phyloP scores from a whole-genome alignment of 371 early-diverging fungal species.

The Nematocida major region DNA sequence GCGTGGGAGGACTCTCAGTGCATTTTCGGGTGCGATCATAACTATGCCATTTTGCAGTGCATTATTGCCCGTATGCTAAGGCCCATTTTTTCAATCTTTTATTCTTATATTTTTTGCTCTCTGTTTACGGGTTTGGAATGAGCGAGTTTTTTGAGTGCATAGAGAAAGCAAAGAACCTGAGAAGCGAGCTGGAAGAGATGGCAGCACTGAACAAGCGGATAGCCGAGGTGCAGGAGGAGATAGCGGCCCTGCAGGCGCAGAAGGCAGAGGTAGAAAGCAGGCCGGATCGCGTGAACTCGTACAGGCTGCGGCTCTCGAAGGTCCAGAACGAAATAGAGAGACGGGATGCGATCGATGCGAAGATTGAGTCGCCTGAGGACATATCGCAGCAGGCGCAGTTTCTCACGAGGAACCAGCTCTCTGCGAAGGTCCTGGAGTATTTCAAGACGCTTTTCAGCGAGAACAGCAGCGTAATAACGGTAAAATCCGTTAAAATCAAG shows the following conservation, averaged over 20 bases:
- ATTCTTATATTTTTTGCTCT: constrained; percentile 13
- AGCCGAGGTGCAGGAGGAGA: constrained; percentile 17
- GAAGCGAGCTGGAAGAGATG: constrained; percentile 11
- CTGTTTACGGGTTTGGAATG: not conserved
- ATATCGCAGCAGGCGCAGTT: not conserved
- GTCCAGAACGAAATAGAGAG: constrained; percentile 25
- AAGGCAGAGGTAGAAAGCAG: not conserved
- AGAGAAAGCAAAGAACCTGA: constrained; percentile 5
- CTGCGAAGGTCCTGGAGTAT: constrained; percentile 28
- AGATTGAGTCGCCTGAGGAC: constrained; percentile 1
- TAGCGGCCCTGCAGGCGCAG: not conserved
- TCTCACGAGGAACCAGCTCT: constrained; percentile 7
- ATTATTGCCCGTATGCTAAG: not conserved
- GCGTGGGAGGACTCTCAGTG: too few relatives aligned
- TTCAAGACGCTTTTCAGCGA: constrained; percentile 16
- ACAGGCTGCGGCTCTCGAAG: constrained; percentile 26
- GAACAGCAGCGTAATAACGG: not conserved
- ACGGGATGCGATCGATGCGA: constrained; percentile 5
- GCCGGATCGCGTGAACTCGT: constrained; percentile 2
- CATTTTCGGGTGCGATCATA: not conserved
- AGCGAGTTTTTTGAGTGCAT: not conserved
- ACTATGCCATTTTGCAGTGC: not conserved
- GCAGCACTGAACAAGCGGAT: not conserved
- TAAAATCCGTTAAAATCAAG: not conserved
- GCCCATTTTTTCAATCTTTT: not conserved